These are phyloP conservation scores for Boletus fagicola DNA, from an alignment of 768 basidiomycete genomes.

Conservation along the genomic window DNA sequence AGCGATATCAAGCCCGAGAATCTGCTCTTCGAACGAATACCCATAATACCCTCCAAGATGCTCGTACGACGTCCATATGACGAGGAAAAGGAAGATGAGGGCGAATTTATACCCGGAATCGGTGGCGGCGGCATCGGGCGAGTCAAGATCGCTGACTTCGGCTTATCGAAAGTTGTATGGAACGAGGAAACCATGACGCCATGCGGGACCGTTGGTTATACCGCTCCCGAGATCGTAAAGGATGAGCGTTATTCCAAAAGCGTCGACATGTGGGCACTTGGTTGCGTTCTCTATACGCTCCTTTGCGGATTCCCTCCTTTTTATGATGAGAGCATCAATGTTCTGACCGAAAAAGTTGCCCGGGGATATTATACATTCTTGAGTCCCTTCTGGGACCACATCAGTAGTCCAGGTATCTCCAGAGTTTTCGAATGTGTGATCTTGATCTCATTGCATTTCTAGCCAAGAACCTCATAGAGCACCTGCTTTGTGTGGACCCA, in stretches of 20 bases:
- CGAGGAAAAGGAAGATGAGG: constrained; percentile 98
- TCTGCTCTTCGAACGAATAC: constrained; percentile 88
- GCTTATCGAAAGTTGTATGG: constrained; percentile 97
- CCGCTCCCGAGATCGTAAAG: constrained; percentile 98
- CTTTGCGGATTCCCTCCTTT: constrained; percentile 98
- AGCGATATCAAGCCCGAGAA: constrained; percentile 99
- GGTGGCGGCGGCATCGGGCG: constrained; percentile 97
- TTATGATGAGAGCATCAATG: constrained; percentile 98
- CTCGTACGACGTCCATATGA: constrained; percentile 84
- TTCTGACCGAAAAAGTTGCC: constrained; percentile 97
- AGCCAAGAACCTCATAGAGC: constrained; percentile 96
- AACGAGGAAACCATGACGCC: constrained; percentile 99
- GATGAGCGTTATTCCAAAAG: constrained; percentile 96
- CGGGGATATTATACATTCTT: constrained; percentile 97
- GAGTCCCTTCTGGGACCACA: constrained; percentile 99
- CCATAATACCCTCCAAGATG: constrained; percentile 81
- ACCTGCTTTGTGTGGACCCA: constrained; percentile 94
- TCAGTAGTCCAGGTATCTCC: constrained; percentile 67
- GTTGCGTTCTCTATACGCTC: constrained; percentile 97
- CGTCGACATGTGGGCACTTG: constrained; percentile 99
- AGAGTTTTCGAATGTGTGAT: not conserved
- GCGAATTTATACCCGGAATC: constrained; percentile 86
- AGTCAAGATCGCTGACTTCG: constrained; percentile 99
- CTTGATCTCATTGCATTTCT: constrained; percentile 15
- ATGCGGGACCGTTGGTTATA: constrained; percentile 99